A percentile compares a stretch with the other conserved stretches of the same genome.
These are phyloP conservation scores for Hondaea fermentalgiana DNA, from an alignment of 108 stramenopile species.

Conservation along the genomic window DNA sequence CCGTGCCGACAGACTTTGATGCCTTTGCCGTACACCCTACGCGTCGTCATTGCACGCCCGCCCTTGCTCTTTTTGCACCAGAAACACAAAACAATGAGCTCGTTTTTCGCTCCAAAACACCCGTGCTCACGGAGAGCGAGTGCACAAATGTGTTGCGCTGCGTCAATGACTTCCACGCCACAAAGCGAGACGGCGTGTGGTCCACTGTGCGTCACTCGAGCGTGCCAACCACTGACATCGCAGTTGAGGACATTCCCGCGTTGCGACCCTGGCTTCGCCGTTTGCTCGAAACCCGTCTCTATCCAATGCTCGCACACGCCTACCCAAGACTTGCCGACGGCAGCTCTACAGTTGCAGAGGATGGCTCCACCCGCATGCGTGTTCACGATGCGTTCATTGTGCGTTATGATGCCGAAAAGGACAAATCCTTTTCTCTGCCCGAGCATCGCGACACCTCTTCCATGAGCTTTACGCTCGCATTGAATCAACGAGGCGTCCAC, in stretches of 20 bases:
- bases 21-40: background rate
- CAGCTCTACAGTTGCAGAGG: background rate
- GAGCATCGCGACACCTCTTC: conserved; percentile 18
- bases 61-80: background rate
- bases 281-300: background rate
- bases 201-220: background rate
- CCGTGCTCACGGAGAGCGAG: background rate
- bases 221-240: conserved; percentile 23
- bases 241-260: conserved; percentile 19
- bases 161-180: background rate
- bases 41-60: background rate
- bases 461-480: background rate
- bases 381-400: conserved; percentile 27
- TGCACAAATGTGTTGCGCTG: background rate
- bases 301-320: background rate
- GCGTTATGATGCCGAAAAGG: conserved; percentile 7
- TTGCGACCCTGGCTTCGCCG: background rate
- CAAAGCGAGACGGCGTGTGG: background rate
- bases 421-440: background rate
- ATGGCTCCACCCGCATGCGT: background rate
- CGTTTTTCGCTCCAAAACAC: background rate
- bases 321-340: background rate
- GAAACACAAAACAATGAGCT: background rate
- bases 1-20: background rate
- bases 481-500: background rate